Conservation (phyloP, 1,284 basidiomycete genomes). For the Cutaneotrichosporon sp. region DNA sequence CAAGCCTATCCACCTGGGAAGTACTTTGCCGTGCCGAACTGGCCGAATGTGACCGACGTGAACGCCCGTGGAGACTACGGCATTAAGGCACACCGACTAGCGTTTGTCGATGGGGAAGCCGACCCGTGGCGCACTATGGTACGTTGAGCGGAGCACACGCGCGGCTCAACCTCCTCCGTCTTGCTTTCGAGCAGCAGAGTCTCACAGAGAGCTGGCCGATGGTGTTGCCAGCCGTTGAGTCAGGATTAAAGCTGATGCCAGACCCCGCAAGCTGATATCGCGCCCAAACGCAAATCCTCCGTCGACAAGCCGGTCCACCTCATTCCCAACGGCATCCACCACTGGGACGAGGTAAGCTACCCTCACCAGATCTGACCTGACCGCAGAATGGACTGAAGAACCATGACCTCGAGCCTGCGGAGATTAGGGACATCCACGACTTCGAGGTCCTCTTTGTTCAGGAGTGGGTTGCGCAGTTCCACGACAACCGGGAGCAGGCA, state of each 20-base stretch:
- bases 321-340: slow-evolving; percentile 84
- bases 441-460: slow-evolving; percentile 76
- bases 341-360: slow-evolving; percentile 62
- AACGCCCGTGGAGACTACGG: slow-evolving; percentile 72
- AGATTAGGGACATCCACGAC: slow-evolving; percentile 74
- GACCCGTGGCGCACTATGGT: slow-evolving; percentile 82
- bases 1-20: slow-evolving; percentile 78
- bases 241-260: slow-evolving; percentile 12
- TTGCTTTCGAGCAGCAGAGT: too few relatives aligned
- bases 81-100: slow-evolving; percentile 69
- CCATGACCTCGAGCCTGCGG: slow-evolving; percentile 62
- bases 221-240: background rate
- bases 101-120: slow-evolving; percentile 58
- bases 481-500: slow-evolving; percentile 15
- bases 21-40: slow-evolving; percentile 62
- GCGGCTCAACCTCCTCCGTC: too few relatives aligned
- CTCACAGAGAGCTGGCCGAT: too few relatives aligned
- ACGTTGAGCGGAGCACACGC: slow-evolving; percentile 5
- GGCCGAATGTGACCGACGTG: slow-evolving; percentile 73
- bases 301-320: slow-evolving; percentile 74
- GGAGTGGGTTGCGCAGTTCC: slow-evolving; percentile 70
- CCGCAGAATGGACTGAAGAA: slow-evolving; percentile 65
- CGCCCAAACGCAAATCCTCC: slow-evolving; percentile 65
- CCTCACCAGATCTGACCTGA: background rate
- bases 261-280: slow-evolving; percentile 75